A percentile compares a stretch with the other conserved stretches of the same genome.
phyloP scores from a whole-genome alignment of 768 basidiomycete genomes.

The Exsudoporus frostii region DNA sequence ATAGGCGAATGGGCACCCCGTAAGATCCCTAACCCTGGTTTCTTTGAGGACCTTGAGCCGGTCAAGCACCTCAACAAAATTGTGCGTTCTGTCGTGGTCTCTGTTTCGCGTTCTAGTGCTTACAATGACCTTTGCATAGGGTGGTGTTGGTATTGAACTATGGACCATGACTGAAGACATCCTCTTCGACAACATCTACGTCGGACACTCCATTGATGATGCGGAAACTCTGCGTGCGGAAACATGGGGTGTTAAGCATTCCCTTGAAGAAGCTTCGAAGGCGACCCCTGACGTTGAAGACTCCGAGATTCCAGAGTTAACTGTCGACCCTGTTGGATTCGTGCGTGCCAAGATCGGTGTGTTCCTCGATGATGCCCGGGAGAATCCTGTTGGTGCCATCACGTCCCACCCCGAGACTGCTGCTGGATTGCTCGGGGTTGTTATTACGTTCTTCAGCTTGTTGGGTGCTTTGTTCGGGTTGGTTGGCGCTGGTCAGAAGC shows the following conservation, averaged over 20 bases:
- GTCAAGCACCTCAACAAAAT: conserved; percentile 84
- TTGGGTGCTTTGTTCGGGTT: conserved; percentile 76
- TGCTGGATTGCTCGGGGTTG: conserved; percentile 65
- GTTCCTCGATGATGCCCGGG: conserved; percentile 76
- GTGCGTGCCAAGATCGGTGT: conserved; percentile 72
- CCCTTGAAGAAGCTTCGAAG: conserved; percentile 59
- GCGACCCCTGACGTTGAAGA: conserved; percentile 49
- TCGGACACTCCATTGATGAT: conserved; percentile 85
- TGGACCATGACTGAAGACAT: conserved; percentile 99
- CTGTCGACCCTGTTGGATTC: conserved; percentile 74
- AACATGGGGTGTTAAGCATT: conserved; percentile 90
- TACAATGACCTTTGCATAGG: conserved; percentile 39
- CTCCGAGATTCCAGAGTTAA: conserved; percentile 46
- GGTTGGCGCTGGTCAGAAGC: conserved; percentile 69
- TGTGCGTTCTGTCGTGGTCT: conserved; percentile 39
- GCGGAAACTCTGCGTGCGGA: conserved; percentile 81
- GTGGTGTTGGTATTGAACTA: conserved; percentile 95
- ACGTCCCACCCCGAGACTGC: conserved; percentile 88
- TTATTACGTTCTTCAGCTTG: conserved; percentile 84
- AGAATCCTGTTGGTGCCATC: conserved; percentile 78
- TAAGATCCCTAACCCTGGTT: conserved; percentile 87
- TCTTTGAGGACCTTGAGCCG: conserved; percentile 84
- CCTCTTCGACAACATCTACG: conserved; percentile 89
- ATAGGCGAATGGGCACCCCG: conserved; percentile 92
- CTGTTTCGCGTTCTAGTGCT: background rate